Evolutionary conservation across 306 rosid genomes (phyloP).

Genomic region (Vigna mungo): DNA sequence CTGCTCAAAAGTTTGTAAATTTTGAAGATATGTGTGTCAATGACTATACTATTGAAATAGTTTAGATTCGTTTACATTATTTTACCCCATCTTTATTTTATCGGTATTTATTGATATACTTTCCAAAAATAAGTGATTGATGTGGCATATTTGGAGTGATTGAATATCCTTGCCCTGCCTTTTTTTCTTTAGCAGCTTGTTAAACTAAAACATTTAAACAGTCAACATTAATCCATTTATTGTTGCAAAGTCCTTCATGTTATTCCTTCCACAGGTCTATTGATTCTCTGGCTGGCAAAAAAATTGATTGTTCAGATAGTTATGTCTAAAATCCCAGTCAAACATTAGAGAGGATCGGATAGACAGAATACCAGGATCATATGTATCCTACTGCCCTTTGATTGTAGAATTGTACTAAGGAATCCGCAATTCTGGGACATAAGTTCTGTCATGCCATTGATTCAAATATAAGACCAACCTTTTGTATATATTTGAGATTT

Average conservation of each 20-base stretch:
- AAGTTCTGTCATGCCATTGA: background rate
- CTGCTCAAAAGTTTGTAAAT: constrained; percentile 7
- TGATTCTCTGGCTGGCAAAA: constrained; percentile 9
- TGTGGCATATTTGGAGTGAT: constrained; percentile 15
- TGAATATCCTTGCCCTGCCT: background rate
- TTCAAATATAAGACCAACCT: background rate
- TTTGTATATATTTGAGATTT: background rate
- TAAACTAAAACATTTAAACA: background rate
- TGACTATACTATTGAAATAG: background rate
- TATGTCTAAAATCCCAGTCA: constrained; percentile 1
- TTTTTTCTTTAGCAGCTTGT: background rate
- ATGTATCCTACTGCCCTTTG: background rate
- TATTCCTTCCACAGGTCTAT: background rate
- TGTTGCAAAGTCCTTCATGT: background rate
- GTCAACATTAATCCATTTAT: constrained; percentile 1
- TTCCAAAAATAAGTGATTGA: background rate
- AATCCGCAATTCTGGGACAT: background rate
- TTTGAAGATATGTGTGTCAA: background rate
- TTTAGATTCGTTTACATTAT: constrained; percentile 8
- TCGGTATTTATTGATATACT: constrained; percentile 14
- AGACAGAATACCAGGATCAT: background rate
- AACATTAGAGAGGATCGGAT: background rate
- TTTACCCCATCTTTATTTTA: background rate
- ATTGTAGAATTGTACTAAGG: background rate
- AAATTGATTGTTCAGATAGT: background rate